Evolutionary conservation across 352 stramenopile genomes (phyloP).

Genomic region (Globisporangium cederbergense): DNA sequence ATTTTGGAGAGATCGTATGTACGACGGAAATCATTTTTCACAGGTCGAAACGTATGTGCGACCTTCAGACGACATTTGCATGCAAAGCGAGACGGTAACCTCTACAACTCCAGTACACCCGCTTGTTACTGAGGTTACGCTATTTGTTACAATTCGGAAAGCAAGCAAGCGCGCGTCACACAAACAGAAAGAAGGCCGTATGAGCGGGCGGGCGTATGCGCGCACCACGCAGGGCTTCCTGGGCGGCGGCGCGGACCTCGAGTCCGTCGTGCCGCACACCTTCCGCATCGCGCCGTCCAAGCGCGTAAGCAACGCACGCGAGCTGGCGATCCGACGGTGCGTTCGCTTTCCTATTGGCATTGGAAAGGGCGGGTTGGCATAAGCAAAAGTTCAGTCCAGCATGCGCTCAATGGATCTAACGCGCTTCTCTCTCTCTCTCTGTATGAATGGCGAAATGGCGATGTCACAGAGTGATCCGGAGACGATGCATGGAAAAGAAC

Average conservation of each 20-base stretch:
- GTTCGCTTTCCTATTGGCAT: constrained; percentile 1
- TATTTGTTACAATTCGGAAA: too few species aligned
- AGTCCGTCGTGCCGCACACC: constrained; percentile 54
- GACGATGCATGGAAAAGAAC: constrained; percentile 75
- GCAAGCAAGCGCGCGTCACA: background rate
- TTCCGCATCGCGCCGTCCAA: constrained; percentile 39
- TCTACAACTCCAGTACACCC: too few species aligned
- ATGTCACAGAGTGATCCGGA: constrained; percentile 45
- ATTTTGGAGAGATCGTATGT: too few species aligned
- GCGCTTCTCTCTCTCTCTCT: background rate
- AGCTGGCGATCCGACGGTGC: constrained; percentile 53
- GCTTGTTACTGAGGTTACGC: too few species aligned
- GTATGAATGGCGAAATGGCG: constrained; percentile 15
- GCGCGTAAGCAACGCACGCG: constrained; percentile 24
- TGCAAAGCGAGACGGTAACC: too few species aligned
- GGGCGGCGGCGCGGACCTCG: constrained; percentile 48
- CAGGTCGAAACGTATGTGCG: too few species aligned
- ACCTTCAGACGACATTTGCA: too few species aligned
- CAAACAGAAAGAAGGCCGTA: constrained; percentile 11
- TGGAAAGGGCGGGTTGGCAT: background rate
- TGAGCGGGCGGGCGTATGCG: constrained; percentile 75
- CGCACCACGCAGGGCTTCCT: constrained; percentile 44
- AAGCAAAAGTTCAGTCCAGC: background rate
- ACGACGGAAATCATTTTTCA: too few species aligned
- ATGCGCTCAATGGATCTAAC: background rate